phyloP scores from a whole-genome alignment of 2,329 filamentous ascomycete species.

The Monosporascus sp. region DNA sequence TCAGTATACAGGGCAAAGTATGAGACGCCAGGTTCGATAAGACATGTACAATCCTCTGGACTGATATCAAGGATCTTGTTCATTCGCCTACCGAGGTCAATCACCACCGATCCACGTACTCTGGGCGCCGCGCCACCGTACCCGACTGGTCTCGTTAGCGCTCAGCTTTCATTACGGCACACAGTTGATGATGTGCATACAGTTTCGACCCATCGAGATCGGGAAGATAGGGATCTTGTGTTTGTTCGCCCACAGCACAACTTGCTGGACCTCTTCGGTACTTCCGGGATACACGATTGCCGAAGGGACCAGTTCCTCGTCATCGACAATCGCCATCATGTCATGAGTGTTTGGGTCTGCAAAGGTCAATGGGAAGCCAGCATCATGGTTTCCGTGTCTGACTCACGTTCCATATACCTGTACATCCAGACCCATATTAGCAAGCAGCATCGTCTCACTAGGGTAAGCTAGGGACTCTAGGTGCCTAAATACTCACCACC shows the following conservation, averaged over 20 bases:
- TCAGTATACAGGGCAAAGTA: constrained; percentile 45
- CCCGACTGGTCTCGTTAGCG: constrained; percentile 30
- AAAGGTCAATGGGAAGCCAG: constrained; percentile 3
- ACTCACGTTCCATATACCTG: constrained; percentile 28
- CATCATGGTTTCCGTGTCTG: background rate
- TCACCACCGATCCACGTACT: constrained; percentile 43
- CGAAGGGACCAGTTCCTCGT: constrained; percentile 41
- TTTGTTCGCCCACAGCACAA: constrained; percentile 28
- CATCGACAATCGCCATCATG: constrained; percentile 35
- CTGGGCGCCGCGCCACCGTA: constrained; percentile 51
- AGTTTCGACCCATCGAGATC: constrained; percentile 24
- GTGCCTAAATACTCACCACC: constrained; percentile 27
- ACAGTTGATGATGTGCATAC: constrained; percentile 14
- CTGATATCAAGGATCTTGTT: constrained; percentile 47
- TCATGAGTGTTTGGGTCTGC: constrained; percentile 35
- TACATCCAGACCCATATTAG: background rate
- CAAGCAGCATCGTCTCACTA: background rate
- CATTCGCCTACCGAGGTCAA: constrained; percentile 50
- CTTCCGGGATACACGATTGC: constrained; percentile 31
- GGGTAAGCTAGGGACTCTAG: constrained; percentile 4
- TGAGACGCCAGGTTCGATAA: constrained; percentile 52
- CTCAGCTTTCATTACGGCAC: background rate
- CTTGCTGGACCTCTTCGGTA: constrained; percentile 26
- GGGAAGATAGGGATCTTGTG: constrained; percentile 22
- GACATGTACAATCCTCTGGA: constrained; percentile 40